A percentile compares a stretch with the other conserved stretches of the same genome.
phyloP scores from a whole-genome alignment of 139 green algal species.

The Tetraselmis striata region DNA sequence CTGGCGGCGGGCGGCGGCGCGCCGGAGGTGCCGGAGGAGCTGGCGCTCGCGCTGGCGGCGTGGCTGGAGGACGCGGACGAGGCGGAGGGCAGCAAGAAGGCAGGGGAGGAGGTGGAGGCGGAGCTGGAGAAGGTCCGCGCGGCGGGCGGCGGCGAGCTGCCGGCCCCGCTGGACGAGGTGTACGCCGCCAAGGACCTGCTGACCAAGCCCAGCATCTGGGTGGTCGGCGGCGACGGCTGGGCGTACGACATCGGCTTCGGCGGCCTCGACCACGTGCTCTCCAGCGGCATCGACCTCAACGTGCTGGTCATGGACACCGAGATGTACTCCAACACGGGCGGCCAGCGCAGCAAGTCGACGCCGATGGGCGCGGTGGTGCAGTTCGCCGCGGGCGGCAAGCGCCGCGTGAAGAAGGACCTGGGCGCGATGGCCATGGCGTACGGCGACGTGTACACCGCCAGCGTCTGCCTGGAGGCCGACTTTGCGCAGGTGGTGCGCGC shows the following conservation, averaged over 20 bases:
- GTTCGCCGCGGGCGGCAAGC: constrained; percentile 50
- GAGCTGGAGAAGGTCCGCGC: constrained; percentile 9
- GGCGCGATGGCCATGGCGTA: constrained; percentile 35
- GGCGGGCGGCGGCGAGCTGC: neutral
- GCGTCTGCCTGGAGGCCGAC: constrained; percentile 42
- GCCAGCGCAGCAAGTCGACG: constrained; percentile 48
- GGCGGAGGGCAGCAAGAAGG: constrained; percentile 11
- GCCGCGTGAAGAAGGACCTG: constrained; percentile 46
- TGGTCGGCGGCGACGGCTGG: constrained; percentile 54
- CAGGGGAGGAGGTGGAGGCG: constrained; percentile 7
- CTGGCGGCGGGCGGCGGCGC: constrained; percentile 4
- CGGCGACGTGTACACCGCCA: constrained; percentile 46
- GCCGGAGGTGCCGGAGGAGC: constrained; percentile 10
- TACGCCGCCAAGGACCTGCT: constrained; percentile 35
- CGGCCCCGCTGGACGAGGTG: constrained; percentile 2
- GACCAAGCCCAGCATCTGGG: constrained; percentile 53
- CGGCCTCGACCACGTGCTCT: constrained; percentile 52
- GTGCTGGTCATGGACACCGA: constrained; percentile 54
- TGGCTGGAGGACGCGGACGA: constrained; percentile 33
- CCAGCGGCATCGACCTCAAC: constrained; percentile 44
- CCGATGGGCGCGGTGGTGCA: constrained; percentile 45
- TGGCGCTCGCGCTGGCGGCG: constrained; percentile 17
- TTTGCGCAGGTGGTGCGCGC: constrained; percentile 40
- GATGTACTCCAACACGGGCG: constrained; percentile 56
- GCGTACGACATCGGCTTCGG: constrained; percentile 59